Conservation (phyloP, 306 rosid genomes). For the Abrus precatorius region DNA sequence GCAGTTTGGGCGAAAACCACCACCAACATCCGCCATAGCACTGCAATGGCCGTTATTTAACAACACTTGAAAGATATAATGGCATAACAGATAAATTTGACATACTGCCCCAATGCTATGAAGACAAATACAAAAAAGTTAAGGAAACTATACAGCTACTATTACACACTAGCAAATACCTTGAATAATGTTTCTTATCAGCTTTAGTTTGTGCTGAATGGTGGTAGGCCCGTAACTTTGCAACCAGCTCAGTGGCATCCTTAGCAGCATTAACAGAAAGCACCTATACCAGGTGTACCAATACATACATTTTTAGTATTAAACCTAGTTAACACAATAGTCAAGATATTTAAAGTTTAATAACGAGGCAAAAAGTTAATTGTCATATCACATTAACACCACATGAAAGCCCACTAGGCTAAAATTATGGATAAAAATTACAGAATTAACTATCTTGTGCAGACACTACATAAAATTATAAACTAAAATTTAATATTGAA, state of each 20-base stretch:
- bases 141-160: not conserved
- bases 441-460: not conserved
- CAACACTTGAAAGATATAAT: no score
- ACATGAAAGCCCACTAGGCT: not conserved
- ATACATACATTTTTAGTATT: not conserved
- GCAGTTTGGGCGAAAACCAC: no score
- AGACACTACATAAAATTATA: slow-evolving; percentile 8
- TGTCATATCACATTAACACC: not conserved
- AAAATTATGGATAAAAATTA: not conserved
- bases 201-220: slow-evolving; percentile 89
- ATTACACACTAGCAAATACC: slow-evolving; percentile 58
- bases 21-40: no score
- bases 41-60: no score
- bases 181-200: slow-evolving; percentile 86
- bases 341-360: not conserved
- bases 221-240: slow-evolving; percentile 90
- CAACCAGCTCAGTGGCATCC: slow-evolving; percentile 95
- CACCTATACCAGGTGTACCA: slow-evolving; percentile 65
- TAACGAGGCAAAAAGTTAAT: not conserved
- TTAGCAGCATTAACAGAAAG: slow-evolving; percentile 98
- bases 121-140: not conserved
- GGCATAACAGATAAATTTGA: not conserved
- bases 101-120: not conserved
- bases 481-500: slow-evolving; percentile 12
- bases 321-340: not conserved